phyloP scores from a whole-genome alignment of 805 yeast genomes.

The Wickerhamiella qilinensis region DNA sequence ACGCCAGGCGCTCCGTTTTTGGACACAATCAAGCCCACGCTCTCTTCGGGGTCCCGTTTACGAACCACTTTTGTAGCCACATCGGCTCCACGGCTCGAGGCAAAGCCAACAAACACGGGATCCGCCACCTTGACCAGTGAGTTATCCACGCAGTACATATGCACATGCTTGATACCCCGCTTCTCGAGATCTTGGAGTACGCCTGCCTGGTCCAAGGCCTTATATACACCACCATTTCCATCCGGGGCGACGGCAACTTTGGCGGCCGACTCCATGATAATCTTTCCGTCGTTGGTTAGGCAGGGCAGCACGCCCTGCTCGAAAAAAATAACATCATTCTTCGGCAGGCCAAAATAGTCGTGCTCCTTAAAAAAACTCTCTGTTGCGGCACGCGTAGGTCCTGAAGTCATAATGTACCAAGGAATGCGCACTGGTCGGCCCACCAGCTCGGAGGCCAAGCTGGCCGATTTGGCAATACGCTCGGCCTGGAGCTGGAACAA shows the following conservation, averaged over 20 bases:
- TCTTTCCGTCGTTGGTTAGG: slow-evolving; percentile 53
- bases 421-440: slow-evolving; percentile 28
- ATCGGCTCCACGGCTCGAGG: slow-evolving; percentile 47
- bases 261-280: slow-evolving; percentile 41
- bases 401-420: slow-evolving; percentile 93
- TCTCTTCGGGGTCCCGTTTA: slow-evolving; percentile 72
- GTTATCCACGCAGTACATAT: slow-evolving; percentile 96
- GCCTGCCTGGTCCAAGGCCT: slow-evolving; percentile 51
- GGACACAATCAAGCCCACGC: slow-evolving; percentile 77
- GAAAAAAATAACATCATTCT: slow-evolving; percentile 54
- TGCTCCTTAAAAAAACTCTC: slow-evolving; percentile 49
- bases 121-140: slow-evolving; percentile 85
- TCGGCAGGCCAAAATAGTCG: slow-evolving; percentile 53
- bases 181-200: slow-evolving; percentile 49
- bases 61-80: slow-evolving; percentile 91
- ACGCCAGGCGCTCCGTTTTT: slow-evolving; percentile 58
- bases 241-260: slow-evolving; percentile 78
- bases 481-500: slow-evolving; percentile 90
- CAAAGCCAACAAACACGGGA: slow-evolving; percentile 77
- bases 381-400: slow-evolving; percentile 65
- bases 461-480: slow-evolving; percentile 49
- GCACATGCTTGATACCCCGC: slow-evolving; percentile 72
- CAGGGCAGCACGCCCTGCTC: slow-evolving; percentile 96
- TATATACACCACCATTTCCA: slow-evolving; percentile 95
- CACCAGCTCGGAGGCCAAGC: slow-evolving; percentile 26